Conservation (phyloP, 2,329 filamentous ascomycete genomes). For the Aspergillus thermomutatus region DNA sequence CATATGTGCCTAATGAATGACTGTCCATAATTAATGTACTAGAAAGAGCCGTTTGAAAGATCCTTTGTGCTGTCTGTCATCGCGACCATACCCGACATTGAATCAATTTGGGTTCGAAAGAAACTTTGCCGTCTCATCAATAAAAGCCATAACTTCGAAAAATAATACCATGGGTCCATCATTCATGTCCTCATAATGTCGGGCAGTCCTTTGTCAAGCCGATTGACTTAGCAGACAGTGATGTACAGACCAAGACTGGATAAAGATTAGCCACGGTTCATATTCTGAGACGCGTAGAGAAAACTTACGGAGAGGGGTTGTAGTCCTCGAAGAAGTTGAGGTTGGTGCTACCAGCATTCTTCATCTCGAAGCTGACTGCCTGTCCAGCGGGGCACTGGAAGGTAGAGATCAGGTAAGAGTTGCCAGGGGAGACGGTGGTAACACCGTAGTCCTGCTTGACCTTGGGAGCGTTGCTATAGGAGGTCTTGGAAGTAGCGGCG, state of each 20-base stretch:
- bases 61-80: background rate
- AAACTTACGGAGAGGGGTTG: constrained; percentile 49
- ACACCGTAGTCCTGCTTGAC: constrained; percentile 44
- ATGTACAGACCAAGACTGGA: constrained; percentile 41
- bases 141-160: background rate
- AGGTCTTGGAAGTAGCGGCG: constrained; percentile 49
- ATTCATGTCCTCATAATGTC: constrained; percentile 14
- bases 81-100: background rate
- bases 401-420: constrained; percentile 51
- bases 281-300: background rate
- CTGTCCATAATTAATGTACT: background rate
- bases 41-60: background rate
- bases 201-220: background rate
- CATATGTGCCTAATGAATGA: background rate
- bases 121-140: background rate
- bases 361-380: constrained; percentile 53
- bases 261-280: constrained; percentile 6
- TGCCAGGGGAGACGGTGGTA: constrained; percentile 50
- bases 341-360: constrained; percentile 47
- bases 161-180: constrained; percentile 8
- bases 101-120: background rate
- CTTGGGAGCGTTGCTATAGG: constrained; percentile 52
- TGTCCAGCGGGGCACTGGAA: constrained; percentile 55
- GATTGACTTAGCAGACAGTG: constrained; percentile 35
- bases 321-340: constrained; percentile 64